Percentiles rank a stretch among this genome's conserved stretches.
Evolutionary conservation across 148 eudicot genomes (phyloP).

Genomic region (Amaranthus palmeri): DNA sequence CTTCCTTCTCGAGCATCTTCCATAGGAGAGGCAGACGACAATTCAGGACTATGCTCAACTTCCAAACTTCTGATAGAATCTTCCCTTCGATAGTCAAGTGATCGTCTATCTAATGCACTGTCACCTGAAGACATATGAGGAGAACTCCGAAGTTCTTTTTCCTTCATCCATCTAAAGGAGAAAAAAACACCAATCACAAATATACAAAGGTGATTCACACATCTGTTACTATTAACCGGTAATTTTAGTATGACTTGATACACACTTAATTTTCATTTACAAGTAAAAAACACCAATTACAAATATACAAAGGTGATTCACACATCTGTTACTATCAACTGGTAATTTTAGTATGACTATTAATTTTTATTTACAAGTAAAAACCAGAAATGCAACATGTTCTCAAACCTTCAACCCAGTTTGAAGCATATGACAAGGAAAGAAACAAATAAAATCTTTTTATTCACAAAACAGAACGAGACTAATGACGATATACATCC

Average conservation of each 20-base stretch:
- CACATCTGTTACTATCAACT: not conserved
- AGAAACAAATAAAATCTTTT: too few relatives aligned
- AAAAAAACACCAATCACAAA: slow-evolving; percentile 5
- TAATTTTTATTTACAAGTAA: not conserved
- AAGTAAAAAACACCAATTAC: not conserved
- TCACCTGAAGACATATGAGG: slow-evolving; percentile 42
- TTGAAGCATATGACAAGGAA: not conserved
- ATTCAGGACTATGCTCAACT: slow-evolving; percentile 31
- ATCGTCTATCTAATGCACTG: slow-evolving; percentile 38
- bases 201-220: not conserved
- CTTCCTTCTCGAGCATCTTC: slow-evolving; percentile 41
- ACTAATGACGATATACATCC: too few relatives aligned
- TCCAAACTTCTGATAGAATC: slow-evolving; percentile 53
- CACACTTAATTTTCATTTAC: not conserved
- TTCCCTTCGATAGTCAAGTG: slow-evolving; percentile 41
- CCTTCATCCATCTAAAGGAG: slow-evolving; percentile 49
- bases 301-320: not conserved
- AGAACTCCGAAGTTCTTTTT: slow-evolving; percentile 41
- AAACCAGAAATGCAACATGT: not conserved
- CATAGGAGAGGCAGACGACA: slow-evolving; percentile 26
- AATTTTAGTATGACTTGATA: not conserved
- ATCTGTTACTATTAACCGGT: not conserved
- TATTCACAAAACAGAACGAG: too few relatives aligned
- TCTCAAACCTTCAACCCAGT: not conserved
- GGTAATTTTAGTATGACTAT: not conserved